Percentiles rank a stretch among this genome's conserved stretches.
Conservation (phyloP, 192 early-diverging fungal genomes). For the Coemansia sp. region DNA sequence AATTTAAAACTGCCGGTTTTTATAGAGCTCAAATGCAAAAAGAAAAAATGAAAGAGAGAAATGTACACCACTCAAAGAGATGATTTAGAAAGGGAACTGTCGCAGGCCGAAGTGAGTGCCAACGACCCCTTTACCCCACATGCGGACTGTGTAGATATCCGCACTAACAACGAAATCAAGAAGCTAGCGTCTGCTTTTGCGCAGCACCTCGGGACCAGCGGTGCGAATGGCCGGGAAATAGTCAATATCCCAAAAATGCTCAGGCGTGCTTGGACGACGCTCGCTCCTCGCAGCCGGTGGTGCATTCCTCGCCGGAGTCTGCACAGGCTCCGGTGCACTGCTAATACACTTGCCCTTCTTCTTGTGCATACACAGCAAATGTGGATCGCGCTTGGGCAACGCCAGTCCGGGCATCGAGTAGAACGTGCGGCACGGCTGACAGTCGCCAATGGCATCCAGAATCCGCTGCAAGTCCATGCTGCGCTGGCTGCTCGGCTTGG, state of each 20-base stretch:
- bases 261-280: constrained; percentile 38
- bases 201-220: constrained; percentile 33
- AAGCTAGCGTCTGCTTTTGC: constrained; percentile 12
- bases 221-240: constrained; percentile 48
- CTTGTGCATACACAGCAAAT: constrained; percentile 33
- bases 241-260: constrained; percentile 52
- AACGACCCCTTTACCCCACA: too few species aligned
- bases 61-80: background rate
- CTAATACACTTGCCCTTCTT: constrained; percentile 15
- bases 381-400: constrained; percentile 39
- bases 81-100: background rate
- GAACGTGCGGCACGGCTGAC: constrained; percentile 37
- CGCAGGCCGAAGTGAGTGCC: too few species aligned
- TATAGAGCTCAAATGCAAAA: background rate
- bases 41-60: constrained; percentile 7
- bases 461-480: constrained; percentile 23
- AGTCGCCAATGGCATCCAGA: constrained; percentile 32
- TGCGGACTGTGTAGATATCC: background rate
- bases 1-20: background rate
- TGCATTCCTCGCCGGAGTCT: background rate
- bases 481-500: constrained; percentile 7
- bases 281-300: constrained; percentile 28
- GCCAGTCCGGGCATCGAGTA: constrained; percentile 45
- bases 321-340: background rate
- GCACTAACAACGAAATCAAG: background rate